Conservation (phyloP, 495 filamentous ascomycete genomes). For the Articulospora tetracladia region DNA sequence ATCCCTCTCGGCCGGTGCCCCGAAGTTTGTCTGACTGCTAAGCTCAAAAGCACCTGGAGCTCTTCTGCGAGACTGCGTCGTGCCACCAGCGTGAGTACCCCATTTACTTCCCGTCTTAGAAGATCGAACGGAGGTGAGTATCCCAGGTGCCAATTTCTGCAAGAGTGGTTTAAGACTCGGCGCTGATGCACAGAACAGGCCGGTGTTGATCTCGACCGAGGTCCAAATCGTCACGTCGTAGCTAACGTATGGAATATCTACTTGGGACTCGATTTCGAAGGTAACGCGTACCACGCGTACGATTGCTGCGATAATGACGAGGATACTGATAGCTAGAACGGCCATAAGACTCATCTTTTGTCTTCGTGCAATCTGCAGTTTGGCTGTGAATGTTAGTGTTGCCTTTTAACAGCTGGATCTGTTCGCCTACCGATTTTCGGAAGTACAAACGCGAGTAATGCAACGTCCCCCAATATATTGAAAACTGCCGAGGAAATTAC, state of each 20-base stretch:
- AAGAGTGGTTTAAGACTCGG: neutral
- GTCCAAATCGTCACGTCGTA: conserved; percentile 9
- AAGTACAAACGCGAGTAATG: too few relatives aligned
- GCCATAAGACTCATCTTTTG: too few relatives aligned
- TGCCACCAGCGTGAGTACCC: too few relatives aligned
- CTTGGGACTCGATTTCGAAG: neutral
- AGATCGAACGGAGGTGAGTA: neutral
- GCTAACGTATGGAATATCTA: neutral
- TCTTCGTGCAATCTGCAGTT: too few relatives aligned
- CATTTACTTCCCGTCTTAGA: too few relatives aligned
- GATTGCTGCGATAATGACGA: conserved; percentile 11
- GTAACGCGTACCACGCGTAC: conserved; percentile 1
- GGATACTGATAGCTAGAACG: neutral
- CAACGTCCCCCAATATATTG: too few relatives aligned
- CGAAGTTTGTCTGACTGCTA: neutral
- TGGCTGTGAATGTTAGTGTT: too few relatives aligned
- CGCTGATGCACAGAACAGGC: conserved; percentile 3
- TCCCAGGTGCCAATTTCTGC: neutral
- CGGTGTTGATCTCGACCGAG: conserved; percentile 5
- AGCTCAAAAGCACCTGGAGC: neutral
- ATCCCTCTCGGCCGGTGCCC: neutral
- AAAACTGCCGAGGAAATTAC: too few relatives aligned
- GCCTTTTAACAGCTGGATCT: too few relatives aligned
- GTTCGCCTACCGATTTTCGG: too few relatives aligned
- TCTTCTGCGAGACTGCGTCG: too few relatives aligned